Conservation (phyloP, 129 eudicot genomes). For the Flaveria linearis region DNA sequence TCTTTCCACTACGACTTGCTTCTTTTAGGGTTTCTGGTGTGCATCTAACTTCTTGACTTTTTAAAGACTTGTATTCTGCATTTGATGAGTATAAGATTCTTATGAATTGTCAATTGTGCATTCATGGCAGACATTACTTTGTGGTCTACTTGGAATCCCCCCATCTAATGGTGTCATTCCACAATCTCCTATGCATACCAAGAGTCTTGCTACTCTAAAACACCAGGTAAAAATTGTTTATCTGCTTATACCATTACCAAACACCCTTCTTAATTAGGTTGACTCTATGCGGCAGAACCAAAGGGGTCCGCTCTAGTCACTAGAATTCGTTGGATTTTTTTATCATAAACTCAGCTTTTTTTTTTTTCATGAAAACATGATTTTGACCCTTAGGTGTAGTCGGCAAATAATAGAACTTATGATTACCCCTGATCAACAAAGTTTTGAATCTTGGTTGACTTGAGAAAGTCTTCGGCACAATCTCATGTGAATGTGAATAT, state of each 20-base stretch:
- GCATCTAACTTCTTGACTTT: conserved; percentile 11
- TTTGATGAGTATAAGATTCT: conserved; percentile 5
- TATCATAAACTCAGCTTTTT: no score
- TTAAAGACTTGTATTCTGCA: neutral
- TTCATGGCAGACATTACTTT: conserved; percentile 67
- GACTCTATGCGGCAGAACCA: neutral
- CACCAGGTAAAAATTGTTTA: conserved; percentile 61
- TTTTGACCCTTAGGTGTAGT: no score
- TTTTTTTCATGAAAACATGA: no score
- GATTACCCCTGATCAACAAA: no score
- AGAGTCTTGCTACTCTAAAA: conserved; percentile 95
- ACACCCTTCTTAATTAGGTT: neutral
- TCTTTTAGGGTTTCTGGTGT: conserved; percentile 84
- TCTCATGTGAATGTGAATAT: conserved; percentile 14
- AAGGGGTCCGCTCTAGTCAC: no score
- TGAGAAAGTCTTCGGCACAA: neutral
- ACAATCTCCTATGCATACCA: conserved; percentile 99
- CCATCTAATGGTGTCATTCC: conserved; percentile 99
- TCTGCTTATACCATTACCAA: neutral
- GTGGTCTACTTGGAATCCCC: conserved; percentile 93
- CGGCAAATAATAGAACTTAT: no score
- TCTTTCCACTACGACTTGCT: conserved; percentile 95
- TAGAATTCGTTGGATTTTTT: no score
- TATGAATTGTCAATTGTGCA: neutral
- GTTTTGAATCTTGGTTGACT: no score